Base-by-base conservation (phyloP, 176 grass and related monocot species). In the Melocanna baccifera region DNA sequence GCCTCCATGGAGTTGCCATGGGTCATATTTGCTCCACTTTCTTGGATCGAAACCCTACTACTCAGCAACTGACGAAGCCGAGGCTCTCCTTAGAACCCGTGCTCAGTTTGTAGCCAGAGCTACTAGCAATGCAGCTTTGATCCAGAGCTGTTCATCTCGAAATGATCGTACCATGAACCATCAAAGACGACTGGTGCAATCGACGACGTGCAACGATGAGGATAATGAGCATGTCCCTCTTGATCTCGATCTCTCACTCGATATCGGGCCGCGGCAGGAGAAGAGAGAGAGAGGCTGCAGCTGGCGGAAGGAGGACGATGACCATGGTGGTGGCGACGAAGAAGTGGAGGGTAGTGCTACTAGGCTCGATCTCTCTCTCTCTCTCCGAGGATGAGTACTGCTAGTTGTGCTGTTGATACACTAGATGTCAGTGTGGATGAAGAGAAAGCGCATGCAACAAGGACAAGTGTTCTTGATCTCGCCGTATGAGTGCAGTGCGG, bases 391-490 rank as follows among this genome's bases (percentile, higher is more conserved):
- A 86, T 25, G 41, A 63, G 5, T 65, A 65, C 13, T 15, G 51
- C 69, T n/a, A 23, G 18, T 62, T 47, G 3, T 39, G 28, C n/a
- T 9, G 57, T 37, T 82, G 76, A 28, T 51, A 18, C 7, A 67
- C 13, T 71, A 78, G 63, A 34, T 81, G n/a, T 45, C 40, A 62
- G 8, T 76, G 69, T 77, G 42, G 67, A 69, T 68, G 62, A 67
- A 52, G 81, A 42, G 51, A 68, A 70, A 81, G 29, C 4, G 3
- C 51, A 76, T 81, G 43, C 81, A 70, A 77, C 42, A 61, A 65
- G 81, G 89, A 20, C 55, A 32, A 91, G 85, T 88, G 88, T 81
- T 84, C 89, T 91, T 65, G 70, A 81, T 88, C 89, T 91, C 85
- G 88, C 85, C 76, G 81, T 85, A 88, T 88, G 71, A 64, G 36